Conservation (phyloP, 805 yeast genomes). For the Kluyveromyces lactis region DNA sequence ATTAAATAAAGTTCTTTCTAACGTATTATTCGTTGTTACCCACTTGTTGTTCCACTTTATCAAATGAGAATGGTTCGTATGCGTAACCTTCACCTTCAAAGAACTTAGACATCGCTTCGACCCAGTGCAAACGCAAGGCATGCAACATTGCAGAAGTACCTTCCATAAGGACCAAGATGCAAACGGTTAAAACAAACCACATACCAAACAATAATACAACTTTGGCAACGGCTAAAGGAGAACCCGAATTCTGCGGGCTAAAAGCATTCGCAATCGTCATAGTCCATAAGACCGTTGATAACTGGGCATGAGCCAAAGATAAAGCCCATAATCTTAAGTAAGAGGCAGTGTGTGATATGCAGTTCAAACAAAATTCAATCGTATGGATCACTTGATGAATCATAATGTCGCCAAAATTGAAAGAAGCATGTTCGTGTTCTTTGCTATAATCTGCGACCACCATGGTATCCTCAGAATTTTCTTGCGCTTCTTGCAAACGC, state of each 20-base stretch:
- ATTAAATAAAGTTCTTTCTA: no score
- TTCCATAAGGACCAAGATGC: constrained; percentile 91
- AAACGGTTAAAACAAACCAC: constrained; percentile 91
- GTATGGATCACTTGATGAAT: constrained; percentile 97
- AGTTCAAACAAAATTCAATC: constrained; percentile 92
- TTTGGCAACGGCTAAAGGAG: constrained; percentile 58
- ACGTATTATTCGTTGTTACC: neutral
- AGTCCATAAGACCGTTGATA: constrained; percentile 89
- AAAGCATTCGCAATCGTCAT: constrained; percentile 88
- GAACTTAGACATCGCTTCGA: constrained; percentile 96
- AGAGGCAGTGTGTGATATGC: constrained; percentile 98
- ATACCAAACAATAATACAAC: constrained; percentile 78
- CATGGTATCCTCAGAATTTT: constrained; percentile 43
- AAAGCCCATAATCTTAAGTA: constrained; percentile 95
- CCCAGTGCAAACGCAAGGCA: constrained; percentile 98
- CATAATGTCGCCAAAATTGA: constrained; percentile 86
- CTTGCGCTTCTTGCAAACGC: constrained; percentile 31
- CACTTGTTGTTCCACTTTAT: constrained; percentile 11
- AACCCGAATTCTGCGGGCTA: constrained; percentile 37
- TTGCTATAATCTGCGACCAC: constrained; percentile 40
- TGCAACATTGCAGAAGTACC: constrained; percentile 99
- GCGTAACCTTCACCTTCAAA: constrained; percentile 94
- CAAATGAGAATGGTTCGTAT: constrained; percentile 80
- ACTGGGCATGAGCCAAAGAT: constrained; percentile 93
- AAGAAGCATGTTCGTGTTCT: constrained; percentile 36